Percentiles rank a stretch among this genome's conserved stretches.
These are phyloP conservation scores for Aspergillus texensis DNA, from an alignment of 2,329 filamentous ascomycete genomes.

Conservation along the genomic window DNA sequence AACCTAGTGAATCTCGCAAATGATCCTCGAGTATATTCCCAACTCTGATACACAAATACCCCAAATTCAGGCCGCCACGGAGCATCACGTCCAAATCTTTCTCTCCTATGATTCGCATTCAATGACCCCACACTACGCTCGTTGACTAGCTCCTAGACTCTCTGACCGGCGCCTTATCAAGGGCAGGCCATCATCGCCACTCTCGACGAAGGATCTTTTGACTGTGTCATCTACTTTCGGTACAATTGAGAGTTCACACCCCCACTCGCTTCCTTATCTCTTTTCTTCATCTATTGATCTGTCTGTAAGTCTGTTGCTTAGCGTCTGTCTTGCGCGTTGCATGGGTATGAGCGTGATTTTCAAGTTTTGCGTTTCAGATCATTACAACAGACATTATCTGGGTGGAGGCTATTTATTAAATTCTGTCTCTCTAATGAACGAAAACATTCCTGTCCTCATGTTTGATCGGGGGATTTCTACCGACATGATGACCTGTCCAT, in stretches of 20 bases:
- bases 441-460: not conserved
- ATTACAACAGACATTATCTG: constrained; percentile 7
- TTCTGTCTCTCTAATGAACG: constrained; percentile 1
- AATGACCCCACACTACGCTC: constrained; percentile 6
- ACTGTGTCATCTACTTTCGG: constrained; percentile 5
- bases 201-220: not conserved
- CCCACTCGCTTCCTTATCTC: not conserved
- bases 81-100: not conserved
- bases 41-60: not conserved
- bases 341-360: constrained; percentile 24
- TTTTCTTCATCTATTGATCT: not conserved
- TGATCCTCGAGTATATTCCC: constrained; percentile 13
- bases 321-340: constrained; percentile 21
- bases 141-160: not conserved
- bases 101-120: constrained; percentile 4
- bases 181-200: constrained; percentile 1
- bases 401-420: constrained; percentile 7
- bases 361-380: constrained; percentile 3
- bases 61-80: not conserved
- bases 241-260: not conserved
- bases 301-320: constrained; percentile 16
- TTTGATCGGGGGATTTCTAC: not conserved
- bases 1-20: constrained; percentile 42
- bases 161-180: not conserved
- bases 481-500: not conserved